Base-by-base conservation (phyloP, 768 basidiomycete species). In the Boletus rex-veris region DNA sequence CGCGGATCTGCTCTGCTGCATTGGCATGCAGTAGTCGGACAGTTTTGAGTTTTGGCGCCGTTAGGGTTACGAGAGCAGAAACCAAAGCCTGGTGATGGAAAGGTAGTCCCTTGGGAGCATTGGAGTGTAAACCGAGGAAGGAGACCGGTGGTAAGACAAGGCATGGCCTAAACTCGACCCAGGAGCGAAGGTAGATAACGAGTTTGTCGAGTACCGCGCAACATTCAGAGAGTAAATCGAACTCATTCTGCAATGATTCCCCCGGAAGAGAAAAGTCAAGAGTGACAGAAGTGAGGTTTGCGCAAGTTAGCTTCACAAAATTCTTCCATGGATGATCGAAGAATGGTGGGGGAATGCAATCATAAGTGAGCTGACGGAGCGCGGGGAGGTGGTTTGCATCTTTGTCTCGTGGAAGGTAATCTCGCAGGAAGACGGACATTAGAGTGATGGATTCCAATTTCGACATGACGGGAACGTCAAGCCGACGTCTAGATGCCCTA, bases 321-420 rank as follows among this genome's bases (percentile, higher is more conserved):
- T 55, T 59, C 45, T 58, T 67, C 66, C 68, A 68, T n/a, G 57
- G 56, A n/a, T 58, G 30, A 16, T 65, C 65, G 19, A 64, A 60
- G 46, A 67, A 68, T 18, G 66, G 65, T 3, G 63, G 68, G 5
- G 68, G 68, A 21, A 65, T 68, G 42, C 68, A 68, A 36, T 68
- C 68, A n/a, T 70, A 68, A 11, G 61, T 65, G 30, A 69, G 66
- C 38, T 65, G 62, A 35, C 68, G 61, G 37, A 69, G 66, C 28
- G 68, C 63, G 31, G 67, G 66, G 36, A 69, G 50, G 31, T 60
- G 64, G 42, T 70, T 70, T 37, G 52, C 56, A 31, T 61, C 53
- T 37, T 63, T 68, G 37, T 70, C 50, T 37, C 61, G 56, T 2
- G 65, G 68, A 37, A 70, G 66, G 33, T 68, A 70, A 53, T 68